Base-by-base conservation (phyloP, 1,139 yeast genomes). In the Candida buenavistaensis region DNA sequence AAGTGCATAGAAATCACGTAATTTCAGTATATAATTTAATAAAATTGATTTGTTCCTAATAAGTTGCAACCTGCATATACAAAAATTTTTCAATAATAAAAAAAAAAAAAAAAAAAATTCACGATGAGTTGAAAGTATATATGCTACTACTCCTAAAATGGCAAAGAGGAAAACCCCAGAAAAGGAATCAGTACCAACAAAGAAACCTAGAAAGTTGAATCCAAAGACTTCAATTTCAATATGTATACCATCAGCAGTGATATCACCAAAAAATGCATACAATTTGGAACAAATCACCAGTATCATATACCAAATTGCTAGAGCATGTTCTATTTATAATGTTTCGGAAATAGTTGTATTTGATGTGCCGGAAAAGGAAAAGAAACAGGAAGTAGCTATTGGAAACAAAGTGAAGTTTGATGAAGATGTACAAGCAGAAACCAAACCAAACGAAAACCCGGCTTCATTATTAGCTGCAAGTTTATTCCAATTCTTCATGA, bases 281-380 rank as follows among this genome's bases (percentile, higher is more conserved):
- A 82, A 81, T 47, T 62, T 85, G 35, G 82, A 82, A 44, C 96
- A 88, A 55, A 79, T 78, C 9, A 87, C 95, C 0, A 67, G 75
- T 39, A 69, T 80, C 2, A 80, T 85, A 1, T 84, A 88, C 50
- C 95, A 88, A 57, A 70, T 89, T 19, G 94, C 95, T 12, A 77
- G 82, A 48, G 79, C 82, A 2, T 84, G 89, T 5, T 75, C 85
- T 21, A 65, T 78, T 11, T 88, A 73, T 54, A 72, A 78, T 37
- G 86, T 85, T 2, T 75, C 77, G 2, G 97, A 89, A 52, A 71
- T 89, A 27, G 78, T 89, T 5, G 66, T 89, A 1, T 67, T 86
- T 49, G 82, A 82, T 39, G 59, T 75, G 5, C 71, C 73, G 1
- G 43, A 49, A 4, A 26, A 51, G 28, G 39, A 44, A 19, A 50